Conservation (phyloP, 2,329 filamentous ascomycete genomes). For the Talaromyces albobiverticillius region DNA sequence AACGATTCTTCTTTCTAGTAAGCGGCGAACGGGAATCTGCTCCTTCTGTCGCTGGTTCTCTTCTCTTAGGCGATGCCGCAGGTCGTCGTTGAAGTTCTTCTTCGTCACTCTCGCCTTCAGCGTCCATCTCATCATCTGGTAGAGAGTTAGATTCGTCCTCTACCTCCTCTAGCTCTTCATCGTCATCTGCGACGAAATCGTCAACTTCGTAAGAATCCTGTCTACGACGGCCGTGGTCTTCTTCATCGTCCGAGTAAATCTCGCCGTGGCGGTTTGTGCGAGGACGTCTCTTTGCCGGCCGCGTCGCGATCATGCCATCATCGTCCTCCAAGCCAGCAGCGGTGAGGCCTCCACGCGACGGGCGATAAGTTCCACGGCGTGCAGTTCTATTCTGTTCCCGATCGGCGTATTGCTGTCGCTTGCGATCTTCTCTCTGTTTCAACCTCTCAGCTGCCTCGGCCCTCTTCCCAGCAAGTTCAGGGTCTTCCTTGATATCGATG, state of each 20-base stretch:
- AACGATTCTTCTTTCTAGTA: slow-evolving; percentile 45
- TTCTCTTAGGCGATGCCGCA: slow-evolving; percentile 16
- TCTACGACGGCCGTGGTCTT: slow-evolving; percentile 51
- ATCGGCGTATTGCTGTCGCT: slow-evolving; percentile 54
- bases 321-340: slow-evolving; percentile 59
- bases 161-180: slow-evolving; percentile 47
- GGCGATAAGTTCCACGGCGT: slow-evolving; percentile 42
- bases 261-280: slow-evolving; percentile 45
- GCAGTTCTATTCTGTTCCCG: slow-evolving; percentile 56
- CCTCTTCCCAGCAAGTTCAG: slow-evolving; percentile 58
- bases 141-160: slow-evolving; percentile 43
- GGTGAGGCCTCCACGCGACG: slow-evolving; percentile 51
- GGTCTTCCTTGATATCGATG: slow-evolving; percentile 60
- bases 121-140: slow-evolving; percentile 45
- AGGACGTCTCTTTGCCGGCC: slow-evolving; percentile 36
- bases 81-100: slow-evolving; percentile 24
- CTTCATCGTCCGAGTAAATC: slow-evolving; percentile 49
- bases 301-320: slow-evolving; percentile 44
- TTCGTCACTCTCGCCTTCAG: slow-evolving; percentile 42
- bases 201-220: slow-evolving; percentile 82
- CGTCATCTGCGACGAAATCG: slow-evolving; percentile 64
- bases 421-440: slow-evolving; percentile 53
- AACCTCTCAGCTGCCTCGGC: slow-evolving; percentile 61
- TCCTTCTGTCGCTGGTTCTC: slow-evolving; percentile 17
- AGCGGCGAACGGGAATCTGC: slow-evolving; percentile 33